phyloP scores from a whole-genome alignment of 345 rosid genomes.

The Lumnitzera racemosa region DNA sequence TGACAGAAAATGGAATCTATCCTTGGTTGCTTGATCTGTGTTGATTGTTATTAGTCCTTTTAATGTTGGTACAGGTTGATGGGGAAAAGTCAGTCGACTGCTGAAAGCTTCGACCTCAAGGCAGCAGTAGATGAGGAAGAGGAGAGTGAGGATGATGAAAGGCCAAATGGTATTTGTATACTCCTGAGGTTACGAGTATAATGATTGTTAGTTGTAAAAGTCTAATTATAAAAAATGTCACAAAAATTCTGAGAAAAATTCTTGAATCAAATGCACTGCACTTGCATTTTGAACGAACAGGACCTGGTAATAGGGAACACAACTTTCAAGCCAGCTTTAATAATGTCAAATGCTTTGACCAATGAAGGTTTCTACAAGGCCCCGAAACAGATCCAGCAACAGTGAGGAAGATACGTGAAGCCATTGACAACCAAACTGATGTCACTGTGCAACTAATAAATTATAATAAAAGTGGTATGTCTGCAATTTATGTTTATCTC shows the following conservation, averaged over 20 bases:
- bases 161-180: slow-evolving; percentile 45
- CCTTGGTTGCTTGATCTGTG: neutral
- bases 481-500: too few species aligned
- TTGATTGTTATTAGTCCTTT: neutral
- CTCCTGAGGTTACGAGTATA: too few species aligned
- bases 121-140: slow-evolving; percentile 24
- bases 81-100: slow-evolving; percentile 37
- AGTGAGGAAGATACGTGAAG: slow-evolving; percentile 77
- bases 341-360: neutral
- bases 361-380: slow-evolving; percentile 81
- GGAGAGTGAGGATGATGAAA: slow-evolving; percentile 48
- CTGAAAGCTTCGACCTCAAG: slow-evolving; percentile 27
- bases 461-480: slow-evolving; percentile 80
- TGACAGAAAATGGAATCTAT: too few species aligned
- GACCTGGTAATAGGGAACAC: too few species aligned
- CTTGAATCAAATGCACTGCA: too few species aligned
- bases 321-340: too few species aligned
- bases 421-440: slow-evolving; percentile 84
- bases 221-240: neutral
- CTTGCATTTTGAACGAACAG: too few species aligned
- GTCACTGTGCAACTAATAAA: slow-evolving; percentile 93
- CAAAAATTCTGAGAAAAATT: too few species aligned
- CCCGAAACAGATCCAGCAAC: slow-evolving; percentile 95
- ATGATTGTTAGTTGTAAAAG: too few species aligned
- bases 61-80: slow-evolving; percentile 29